Conservation (phyloP, 495 filamentous ascomycete genomes). For the Podospora fimiseda region DNA sequence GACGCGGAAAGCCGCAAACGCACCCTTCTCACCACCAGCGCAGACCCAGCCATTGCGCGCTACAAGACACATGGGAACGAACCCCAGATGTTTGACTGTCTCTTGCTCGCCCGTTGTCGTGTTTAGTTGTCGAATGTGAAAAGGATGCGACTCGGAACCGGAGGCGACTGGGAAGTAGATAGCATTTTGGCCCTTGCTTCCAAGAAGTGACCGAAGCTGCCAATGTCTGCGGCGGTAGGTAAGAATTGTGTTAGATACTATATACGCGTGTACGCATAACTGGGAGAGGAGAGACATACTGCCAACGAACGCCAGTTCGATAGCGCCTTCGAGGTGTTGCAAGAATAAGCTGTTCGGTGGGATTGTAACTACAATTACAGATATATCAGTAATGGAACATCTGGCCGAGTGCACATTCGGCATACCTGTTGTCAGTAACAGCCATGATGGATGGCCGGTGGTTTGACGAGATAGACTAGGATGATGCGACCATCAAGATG, state of each 20-base stretch:
- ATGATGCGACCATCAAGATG: conserved; percentile 26
- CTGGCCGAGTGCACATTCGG: background rate
- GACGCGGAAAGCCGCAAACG: conserved; percentile 73
- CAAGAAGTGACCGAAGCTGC: conserved; percentile 88
- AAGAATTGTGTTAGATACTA: conserved; percentile 5
- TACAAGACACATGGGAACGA: conserved; percentile 77
- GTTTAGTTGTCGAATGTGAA: conserved; percentile 66
- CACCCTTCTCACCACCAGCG: conserved; percentile 77
- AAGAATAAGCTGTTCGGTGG: conserved; percentile 53
- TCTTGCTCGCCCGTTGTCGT: conserved; percentile 65
- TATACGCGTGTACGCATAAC: conserved; percentile 8
- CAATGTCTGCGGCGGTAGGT: conserved; percentile 63
- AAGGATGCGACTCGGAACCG: conserved; percentile 24
- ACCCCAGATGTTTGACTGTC: conserved; percentile 70
- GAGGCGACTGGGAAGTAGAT: conserved; percentile 76
- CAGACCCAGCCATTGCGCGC: conserved; percentile 83
- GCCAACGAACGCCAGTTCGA: conserved; percentile 62
- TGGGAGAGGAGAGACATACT: conserved; percentile 48
- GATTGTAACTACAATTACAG: conserved; percentile 27
- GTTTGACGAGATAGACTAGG: conserved; percentile 19
- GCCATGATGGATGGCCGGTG: conserved; percentile 39
- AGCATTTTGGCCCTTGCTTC: conserved; percentile 63
- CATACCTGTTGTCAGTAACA: conserved; percentile 47
- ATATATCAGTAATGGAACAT: no score
- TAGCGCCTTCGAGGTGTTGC: conserved; percentile 66